phyloP scores from a whole-genome alignment of 1,139 yeast species.

The Kodamaea plutei region DNA sequence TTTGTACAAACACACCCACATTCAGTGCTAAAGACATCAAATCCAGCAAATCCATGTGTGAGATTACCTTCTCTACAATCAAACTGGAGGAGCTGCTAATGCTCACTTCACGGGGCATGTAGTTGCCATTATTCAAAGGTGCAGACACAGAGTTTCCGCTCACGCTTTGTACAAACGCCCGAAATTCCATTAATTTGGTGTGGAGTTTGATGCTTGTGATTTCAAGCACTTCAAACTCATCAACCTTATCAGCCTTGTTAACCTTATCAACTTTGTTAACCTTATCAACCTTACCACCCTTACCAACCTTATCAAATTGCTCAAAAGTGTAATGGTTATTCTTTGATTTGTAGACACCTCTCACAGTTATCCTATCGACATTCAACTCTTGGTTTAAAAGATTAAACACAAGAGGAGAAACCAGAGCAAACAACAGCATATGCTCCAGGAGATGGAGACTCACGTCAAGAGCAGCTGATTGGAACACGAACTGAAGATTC shows the following conservation, averaged over 20 bases:
- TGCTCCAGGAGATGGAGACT: constrained; percentile 8
- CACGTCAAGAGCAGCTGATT: constrained; percentile 24
- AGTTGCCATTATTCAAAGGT: constrained; percentile 3
- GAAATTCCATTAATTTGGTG: constrained; percentile 19
- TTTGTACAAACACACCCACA: too few species aligned
- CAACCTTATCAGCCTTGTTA: too few species aligned
- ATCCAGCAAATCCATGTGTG: too few species aligned
- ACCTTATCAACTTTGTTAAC: too few species aligned
- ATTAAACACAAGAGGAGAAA: constrained; percentile 39
- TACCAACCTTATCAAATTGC: too few species aligned
- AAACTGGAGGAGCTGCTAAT: constrained; percentile 19
- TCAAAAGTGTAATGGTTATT: too few species aligned
- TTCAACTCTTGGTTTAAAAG: constrained; percentile 24
- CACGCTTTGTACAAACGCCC: too few species aligned
- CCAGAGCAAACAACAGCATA: constrained; percentile 10
- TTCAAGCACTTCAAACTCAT: constrained; percentile 15
- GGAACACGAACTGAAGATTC: constrained; percentile 23
- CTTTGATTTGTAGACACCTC: background rate
- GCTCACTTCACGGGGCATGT: constrained; percentile 13
- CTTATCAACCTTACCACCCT: too few species aligned
- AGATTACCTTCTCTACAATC: constrained; percentile 19
- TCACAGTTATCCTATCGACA: constrained; percentile 27
- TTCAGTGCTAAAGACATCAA: too few species aligned
- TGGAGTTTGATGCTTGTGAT: constrained; percentile 20
- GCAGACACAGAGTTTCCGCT: too few species aligned